Base-by-base conservation (phyloP, 768 basidiomycete species). In the Dacryopinax spathularia region DNA sequence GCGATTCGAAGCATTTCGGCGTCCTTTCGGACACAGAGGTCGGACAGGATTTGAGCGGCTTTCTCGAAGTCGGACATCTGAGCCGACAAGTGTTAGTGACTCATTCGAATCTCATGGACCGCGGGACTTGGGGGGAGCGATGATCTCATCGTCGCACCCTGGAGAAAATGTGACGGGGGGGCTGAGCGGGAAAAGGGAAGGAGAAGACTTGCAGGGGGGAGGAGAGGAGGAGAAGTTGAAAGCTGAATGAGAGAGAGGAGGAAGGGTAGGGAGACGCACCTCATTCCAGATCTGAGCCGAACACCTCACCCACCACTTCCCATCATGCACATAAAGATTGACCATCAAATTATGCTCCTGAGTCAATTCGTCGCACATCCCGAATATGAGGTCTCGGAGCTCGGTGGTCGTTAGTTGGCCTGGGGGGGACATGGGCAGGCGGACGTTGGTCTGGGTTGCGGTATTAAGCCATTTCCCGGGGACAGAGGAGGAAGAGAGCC, bases 221-320 rank as follows among this genome's bases (percentile, higher is more conserved):
- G n/a, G n/a, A n/a, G n/a, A n/a, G n/a, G n/a, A n/a, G n/a, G n/a
- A n/a, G n/a, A n/a, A n/a, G n/a, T n/a, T n/a, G n/a, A n/a, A n/a
- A n/a, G n/a, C n/a, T n/a, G n/a, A n/a, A n/a, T n/a, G n/a, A n/a
- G n/a, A 29, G 22, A 25, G 25, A 27, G 5, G 25, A 9, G 34
- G 2, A 3, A 37, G 1, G 35, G 10, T 5, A 18, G 2, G n/a
- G 34, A 27, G 0, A 59, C 71, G 29, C 63, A 81, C 79, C 73
- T 81, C 78, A 62, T 73, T 78, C 71, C 73, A 82, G 0, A 82
- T 70, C 64, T 82, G 81, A 1, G 76, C 76, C 64, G 79, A 79
- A 61, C 75, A 76, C 22, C 81, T 72, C 0, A 75, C 75, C 80
- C 80, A 81, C 79, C 80, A 81, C 18, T 66, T 66, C 0, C 71